Conservation (phyloP, 768 basidiomycete species). For the Macrolepiota fuliginosa region DNA sequence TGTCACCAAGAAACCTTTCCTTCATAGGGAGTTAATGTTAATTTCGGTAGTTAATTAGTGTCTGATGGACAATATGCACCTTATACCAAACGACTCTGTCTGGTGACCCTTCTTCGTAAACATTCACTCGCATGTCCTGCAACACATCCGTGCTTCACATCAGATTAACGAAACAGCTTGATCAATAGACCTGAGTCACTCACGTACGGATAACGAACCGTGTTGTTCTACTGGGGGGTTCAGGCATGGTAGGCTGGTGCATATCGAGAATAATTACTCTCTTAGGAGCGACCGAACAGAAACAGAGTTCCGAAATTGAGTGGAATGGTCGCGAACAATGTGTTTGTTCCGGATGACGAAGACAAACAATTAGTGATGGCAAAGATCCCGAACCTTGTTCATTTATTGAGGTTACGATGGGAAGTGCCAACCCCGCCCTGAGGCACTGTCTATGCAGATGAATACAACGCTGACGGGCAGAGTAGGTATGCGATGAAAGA, state of each 20-base stretch:
- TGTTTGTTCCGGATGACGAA: not conserved
- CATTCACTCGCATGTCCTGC: slow-evolving; percentile 63
- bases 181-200: not conserved
- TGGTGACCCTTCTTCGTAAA: slow-evolving; percentile 50
- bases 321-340: not conserved
- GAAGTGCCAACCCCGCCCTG: too few species aligned
- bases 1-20: slow-evolving; percentile 72
- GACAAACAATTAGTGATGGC: not conserved
- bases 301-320: not conserved
- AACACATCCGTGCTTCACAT: slow-evolving; percentile 67
- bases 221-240: not conserved
- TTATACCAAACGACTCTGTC: slow-evolving; percentile 72
- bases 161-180: slow-evolving; percentile 8
- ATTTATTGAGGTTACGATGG: not conserved
- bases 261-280: too few species aligned
- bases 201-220: slow-evolving; percentile 8
- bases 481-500: not conserved
- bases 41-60: too few species aligned
- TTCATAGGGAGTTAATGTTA: slow-evolving; percentile 26
- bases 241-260: not conserved
- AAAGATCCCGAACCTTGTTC: not conserved
- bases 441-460: not conserved
- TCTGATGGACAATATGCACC: slow-evolving; percentile 43
- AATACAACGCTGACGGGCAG: not conserved
- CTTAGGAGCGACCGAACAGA: too few species aligned